phyloP scores from a whole-genome alignment of 2,329 filamentous ascomycete genomes.

The Epichloe glyceriae region DNA sequence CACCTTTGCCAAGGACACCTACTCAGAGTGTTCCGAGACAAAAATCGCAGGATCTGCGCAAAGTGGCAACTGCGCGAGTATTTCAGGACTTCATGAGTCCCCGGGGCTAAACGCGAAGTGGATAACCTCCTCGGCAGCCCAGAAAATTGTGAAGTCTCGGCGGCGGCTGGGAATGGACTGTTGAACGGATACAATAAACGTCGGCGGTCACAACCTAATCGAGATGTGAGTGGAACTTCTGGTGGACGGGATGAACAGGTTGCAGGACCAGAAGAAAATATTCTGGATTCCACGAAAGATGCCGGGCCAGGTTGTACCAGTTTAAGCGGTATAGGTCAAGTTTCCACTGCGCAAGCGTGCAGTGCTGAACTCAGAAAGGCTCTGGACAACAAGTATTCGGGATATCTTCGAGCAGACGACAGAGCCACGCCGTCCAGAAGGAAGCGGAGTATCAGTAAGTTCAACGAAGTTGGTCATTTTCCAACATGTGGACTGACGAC shows the following conservation, averaged over 20 bases:
- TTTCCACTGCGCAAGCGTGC: background rate
- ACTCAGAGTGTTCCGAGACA: background rate
- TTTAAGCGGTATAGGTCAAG: no score
- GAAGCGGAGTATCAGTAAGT: background rate
- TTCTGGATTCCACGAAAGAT: background rate
- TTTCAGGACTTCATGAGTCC: background rate
- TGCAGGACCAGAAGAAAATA: background rate
- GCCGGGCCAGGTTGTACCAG: background rate
- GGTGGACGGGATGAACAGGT: background rate
- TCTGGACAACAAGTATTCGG: background rate
- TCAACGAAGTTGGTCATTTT: background rate
- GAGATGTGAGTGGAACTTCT: no score
- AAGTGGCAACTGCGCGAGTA: background rate
- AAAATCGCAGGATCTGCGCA: background rate
- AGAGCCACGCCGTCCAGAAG: background rate
- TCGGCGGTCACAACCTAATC: background rate
- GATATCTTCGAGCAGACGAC: background rate
- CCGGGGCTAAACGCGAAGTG: background rate
- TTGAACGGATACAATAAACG: background rate
- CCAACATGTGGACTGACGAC: background rate
- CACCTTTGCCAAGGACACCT: background rate
- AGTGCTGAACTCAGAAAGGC: background rate
- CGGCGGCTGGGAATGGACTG: background rate
- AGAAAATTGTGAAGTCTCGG: background rate
- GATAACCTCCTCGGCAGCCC: background rate